phyloP scores from a whole-genome alignment of 805 yeast species.

The Sporopachydermia lactativora region DNA sequence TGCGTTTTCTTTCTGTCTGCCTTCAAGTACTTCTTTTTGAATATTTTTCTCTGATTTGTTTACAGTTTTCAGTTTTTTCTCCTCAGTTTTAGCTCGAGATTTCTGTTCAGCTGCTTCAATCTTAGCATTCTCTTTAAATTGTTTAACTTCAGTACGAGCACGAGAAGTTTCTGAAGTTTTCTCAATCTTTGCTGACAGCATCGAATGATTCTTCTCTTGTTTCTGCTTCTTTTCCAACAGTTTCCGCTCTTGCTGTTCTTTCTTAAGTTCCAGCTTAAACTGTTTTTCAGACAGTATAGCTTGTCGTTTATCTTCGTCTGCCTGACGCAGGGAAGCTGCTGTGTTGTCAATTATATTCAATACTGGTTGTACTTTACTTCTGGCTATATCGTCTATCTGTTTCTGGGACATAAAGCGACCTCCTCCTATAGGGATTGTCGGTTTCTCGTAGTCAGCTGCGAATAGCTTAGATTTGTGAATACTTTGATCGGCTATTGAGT shows the following conservation, averaged over 20 bases:
- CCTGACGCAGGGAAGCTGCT: not conserved
- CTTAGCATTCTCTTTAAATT: not conserved
- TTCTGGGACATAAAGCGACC: not conserved
- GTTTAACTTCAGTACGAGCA: not conserved
- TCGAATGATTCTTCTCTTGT: not conserved
- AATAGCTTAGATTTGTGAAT: not conserved
- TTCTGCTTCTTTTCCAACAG: not conserved
- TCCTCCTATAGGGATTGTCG: conserved; percentile 1
- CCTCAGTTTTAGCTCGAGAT: not conserved
- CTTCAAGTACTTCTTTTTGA: not conserved
- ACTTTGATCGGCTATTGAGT: not conserved
- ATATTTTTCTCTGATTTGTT: not conserved
- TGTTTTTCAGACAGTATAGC: not conserved
- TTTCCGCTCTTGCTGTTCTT: not conserved
- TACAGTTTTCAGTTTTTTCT: not conserved
- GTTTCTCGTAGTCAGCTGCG: not conserved
- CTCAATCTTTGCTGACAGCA: not conserved
- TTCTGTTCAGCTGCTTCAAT: not conserved
- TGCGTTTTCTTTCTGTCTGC: not conserved
- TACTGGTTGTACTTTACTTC: not conserved
- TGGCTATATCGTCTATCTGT: not conserved
- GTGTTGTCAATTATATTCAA: not conserved
- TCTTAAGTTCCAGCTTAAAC: not conserved
- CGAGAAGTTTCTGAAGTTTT: not conserved
- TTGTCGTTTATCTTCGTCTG: not conserved